These are phyloP conservation scores for Ajuga reptans DNA, from an alignment of 305 asterid genomes.

Conservation along the genomic window DNA sequence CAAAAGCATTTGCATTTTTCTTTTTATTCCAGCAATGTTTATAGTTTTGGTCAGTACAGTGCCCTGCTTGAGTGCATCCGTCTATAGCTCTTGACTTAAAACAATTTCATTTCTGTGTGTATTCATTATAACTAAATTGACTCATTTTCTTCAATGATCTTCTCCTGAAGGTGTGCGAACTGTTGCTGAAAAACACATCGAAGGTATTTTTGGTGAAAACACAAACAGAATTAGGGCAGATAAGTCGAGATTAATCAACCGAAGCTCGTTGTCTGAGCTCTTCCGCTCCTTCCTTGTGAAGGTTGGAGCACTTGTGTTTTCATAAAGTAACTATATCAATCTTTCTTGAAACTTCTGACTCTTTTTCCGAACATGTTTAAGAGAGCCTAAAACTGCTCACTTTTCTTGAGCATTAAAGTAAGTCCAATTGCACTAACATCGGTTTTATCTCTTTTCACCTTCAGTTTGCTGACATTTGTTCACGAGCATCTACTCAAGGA, in stretches of 20 bases:
- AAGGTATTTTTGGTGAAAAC: slow-evolving; percentile 56
- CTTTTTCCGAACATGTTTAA: background rate
- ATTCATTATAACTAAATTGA: background rate
- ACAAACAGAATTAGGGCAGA: slow-evolving; percentile 47
- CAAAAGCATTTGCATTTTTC: slow-evolving; percentile 2
- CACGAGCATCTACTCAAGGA: slow-evolving; percentile 63
- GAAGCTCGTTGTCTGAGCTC: slow-evolving; percentile 65
- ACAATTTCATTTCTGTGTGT: background rate
- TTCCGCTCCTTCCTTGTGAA: slow-evolving; percentile 71
- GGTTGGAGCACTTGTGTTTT: slow-evolving; percentile 34
- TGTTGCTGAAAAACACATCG: slow-evolving; percentile 63
- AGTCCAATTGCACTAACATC: slow-evolving; percentile 22
- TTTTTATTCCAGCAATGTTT: background rate
- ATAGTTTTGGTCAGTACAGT: slow-evolving; percentile 6
- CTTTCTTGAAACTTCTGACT: background rate
- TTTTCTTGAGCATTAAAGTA: background rate
- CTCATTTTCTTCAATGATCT: slow-evolving; percentile 19
- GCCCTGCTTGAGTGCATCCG: background rate
- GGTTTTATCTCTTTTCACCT: slow-evolving; percentile 29
- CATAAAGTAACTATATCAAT: background rate
- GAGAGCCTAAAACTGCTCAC: background rate
- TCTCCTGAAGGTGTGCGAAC: slow-evolving; percentile 65
- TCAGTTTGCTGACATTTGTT: slow-evolving; percentile 70
- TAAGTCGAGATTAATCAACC: slow-evolving; percentile 48
- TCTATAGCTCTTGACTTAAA: background rate